phyloP scores from a whole-genome alignment of 306 rosid genomes.

The Arachis stenosperma region DNA sequence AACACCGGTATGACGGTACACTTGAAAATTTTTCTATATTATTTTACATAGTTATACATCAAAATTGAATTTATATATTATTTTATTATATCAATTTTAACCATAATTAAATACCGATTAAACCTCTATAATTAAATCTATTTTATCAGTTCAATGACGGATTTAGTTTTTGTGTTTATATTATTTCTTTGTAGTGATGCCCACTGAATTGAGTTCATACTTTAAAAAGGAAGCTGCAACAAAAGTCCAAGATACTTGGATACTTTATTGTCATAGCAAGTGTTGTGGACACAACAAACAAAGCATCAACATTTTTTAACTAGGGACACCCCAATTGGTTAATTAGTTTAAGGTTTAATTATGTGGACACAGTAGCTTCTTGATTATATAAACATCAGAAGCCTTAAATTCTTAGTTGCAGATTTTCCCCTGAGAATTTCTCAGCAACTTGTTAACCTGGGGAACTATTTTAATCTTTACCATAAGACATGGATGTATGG shows the following conservation, averaged over 20 bases:
- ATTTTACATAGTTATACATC: no score
- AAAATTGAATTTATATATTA: no score
- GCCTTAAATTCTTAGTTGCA: constrained; percentile 37
- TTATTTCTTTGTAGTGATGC: not conserved
- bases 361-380: constrained; percentile 3
- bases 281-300: not conserved
- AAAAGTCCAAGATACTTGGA: not conserved
- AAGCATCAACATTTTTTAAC: constrained; percentile 1
- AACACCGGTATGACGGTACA: no score
- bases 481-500: constrained; percentile 59
- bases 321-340: not conserved
- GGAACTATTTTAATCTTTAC: not conserved
- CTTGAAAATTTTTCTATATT: no score
- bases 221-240: not conserved
- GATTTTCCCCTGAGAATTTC: constrained; percentile 15
- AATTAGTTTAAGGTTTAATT: constrained; percentile 11
- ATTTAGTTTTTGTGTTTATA: no score
- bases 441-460: not conserved
- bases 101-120: no score
- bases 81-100: no score
- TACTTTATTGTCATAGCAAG: not conserved
- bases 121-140: no score
- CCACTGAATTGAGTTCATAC: not conserved
- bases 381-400: not conserved
- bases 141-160: no score